phyloP scores from a whole-genome alignment of 192 early-diverging fungal species.

The Coemansia sp. region DNA sequence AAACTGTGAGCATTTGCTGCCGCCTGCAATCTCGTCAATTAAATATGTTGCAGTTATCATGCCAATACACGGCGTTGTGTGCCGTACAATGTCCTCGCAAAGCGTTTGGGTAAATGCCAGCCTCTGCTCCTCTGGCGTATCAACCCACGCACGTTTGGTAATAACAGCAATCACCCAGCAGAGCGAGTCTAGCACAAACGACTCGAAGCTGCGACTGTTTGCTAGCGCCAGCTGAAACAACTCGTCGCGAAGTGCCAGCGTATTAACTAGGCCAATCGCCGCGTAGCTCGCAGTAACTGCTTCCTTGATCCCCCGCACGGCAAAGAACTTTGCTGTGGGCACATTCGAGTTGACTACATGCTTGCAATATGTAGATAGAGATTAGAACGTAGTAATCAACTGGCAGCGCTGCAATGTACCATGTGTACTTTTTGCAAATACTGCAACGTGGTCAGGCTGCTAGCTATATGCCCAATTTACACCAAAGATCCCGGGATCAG shows the following conservation, averaged over 20 bases:
- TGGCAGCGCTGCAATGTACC: background rate
- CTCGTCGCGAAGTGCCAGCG: slow-evolving; percentile 36
- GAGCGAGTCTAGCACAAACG: slow-evolving; percentile 48
- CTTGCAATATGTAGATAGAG: background rate
- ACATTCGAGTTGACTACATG: slow-evolving; percentile 34
- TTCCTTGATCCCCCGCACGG: slow-evolving; percentile 52
- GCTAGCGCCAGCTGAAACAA: slow-evolving; percentile 38
- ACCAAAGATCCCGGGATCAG: background rate
- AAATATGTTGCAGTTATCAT: slow-evolving; percentile 37
- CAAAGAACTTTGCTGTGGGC: slow-evolving; percentile 52
- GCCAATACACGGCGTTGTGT: slow-evolving; percentile 42
- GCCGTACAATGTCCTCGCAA: slow-evolving; percentile 34
- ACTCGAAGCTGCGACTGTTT: slow-evolving; percentile 30
- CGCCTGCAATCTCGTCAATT: slow-evolving; percentile 50
- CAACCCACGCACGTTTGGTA: slow-evolving; percentile 51
- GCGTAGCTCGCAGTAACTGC: slow-evolving; percentile 35
- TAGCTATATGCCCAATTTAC: background rate
- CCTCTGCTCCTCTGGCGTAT: slow-evolving; percentile 31
- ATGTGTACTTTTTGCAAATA: background rate
- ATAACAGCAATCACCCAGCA: slow-evolving; percentile 52
- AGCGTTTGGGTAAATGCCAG: slow-evolving; percentile 28
- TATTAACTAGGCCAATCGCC: slow-evolving; percentile 18
- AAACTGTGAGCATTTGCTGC: slow-evolving; percentile 52
- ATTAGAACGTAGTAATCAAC: background rate
- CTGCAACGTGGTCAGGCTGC: background rate